These are phyloP conservation scores for Dillenia suffruticosa DNA, from an alignment of 164 flowering plant species.

Conservation along the genomic window DNA sequence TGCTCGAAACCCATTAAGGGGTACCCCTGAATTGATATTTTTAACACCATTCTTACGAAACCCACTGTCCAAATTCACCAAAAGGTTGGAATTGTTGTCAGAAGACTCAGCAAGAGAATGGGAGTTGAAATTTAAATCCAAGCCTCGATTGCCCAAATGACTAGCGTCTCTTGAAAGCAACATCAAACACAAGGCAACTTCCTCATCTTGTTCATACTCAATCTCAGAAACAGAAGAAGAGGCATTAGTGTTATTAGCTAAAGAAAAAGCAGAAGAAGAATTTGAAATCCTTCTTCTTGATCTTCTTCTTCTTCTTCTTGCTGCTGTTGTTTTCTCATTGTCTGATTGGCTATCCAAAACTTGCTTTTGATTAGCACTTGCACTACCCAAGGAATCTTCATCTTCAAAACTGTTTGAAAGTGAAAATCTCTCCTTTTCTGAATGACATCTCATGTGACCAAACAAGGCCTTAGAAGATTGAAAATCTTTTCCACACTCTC, in stretches of 20 bases:
- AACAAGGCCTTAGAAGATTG: slow-evolving; percentile 45
- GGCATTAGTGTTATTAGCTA: slow-evolving; percentile 18
- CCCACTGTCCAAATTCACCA: no score
- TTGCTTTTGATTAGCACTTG: slow-evolving; percentile 7
- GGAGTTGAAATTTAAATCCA: no score
- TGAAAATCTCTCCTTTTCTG: slow-evolving; percentile 21
- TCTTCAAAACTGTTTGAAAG: slow-evolving; percentile 11
- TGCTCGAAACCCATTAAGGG: slow-evolving; percentile 6
- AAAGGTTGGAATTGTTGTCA: slow-evolving; percentile 25
- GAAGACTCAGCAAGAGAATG: slow-evolving; percentile 19
- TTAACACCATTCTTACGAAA: no score
- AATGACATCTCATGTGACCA: slow-evolving; percentile 53
- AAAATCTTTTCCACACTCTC: slow-evolving; percentile 45
- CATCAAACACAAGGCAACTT: slow-evolving; percentile 61
- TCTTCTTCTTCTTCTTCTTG: slow-evolving; percentile 36
- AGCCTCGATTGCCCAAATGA: slow-evolving; percentile 11
- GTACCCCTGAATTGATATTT: no score
- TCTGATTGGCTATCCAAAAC: slow-evolving; percentile 37
- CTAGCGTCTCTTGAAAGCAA: slow-evolving; percentile 48
- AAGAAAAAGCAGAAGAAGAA: slow-evolving; percentile 15
- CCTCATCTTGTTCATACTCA: slow-evolving; percentile 48
- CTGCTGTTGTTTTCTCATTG: slow-evolving; percentile 31
- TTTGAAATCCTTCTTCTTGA: slow-evolving; percentile 2
- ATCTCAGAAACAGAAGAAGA: slow-evolving; percentile 34
- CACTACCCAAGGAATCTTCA: slow-evolving; percentile 23